Evolutionary conservation across 2,329 filamentous ascomycete genomes (phyloP), one percentile per base, ranked within the genome.

Genomic region (Hawksworthiomyces lignivorus): DNA sequence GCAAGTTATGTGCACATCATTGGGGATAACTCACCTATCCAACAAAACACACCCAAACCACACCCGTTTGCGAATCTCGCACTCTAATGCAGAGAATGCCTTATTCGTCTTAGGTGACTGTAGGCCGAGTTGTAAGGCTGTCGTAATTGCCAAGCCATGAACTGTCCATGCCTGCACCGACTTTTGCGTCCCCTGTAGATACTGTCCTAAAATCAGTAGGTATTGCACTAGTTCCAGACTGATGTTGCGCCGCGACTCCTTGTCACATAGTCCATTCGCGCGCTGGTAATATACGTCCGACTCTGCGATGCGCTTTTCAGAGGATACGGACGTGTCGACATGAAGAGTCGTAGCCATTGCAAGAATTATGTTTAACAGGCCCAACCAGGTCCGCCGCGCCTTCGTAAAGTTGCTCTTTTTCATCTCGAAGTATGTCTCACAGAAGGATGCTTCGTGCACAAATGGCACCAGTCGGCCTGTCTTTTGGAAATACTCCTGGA

Each of bases 161-260:
- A 69, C 61, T 0, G 62, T 70, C 72, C 73, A 77, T 2, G 73
- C 67, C 41, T 74, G 65, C 3, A 73, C 59, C 0, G 72, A 73
- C 17, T 65, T 66, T 28, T 73, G 68, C 0, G 71, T 74, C 2
- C 72, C 70, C 49, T 77, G 72, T 0, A 75, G 59, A 43, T 75
- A 76, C 36, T 72, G 68, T 5, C 63, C 64, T 48, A 68, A 61
- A 1, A 76, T 45, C 0, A 77, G 57, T 7, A 75, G 59, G 31
- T 63, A 65, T 50, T 75, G 70, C 0, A 75, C 70, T 63, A 26
- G 33, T 7, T 74, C 71, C 1, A 73, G 48, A 24, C 62, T 73
- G 3, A 65, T 60, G 3, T 58, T 61, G 15, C 59, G 54, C 30
- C 63, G 50, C 37, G 65, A 62, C 27, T 68, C 59, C 2, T 56